phyloP scores from a whole-genome alignment of 1,284 basidiomycete genomes.

The Earliella scabrosa region DNA sequence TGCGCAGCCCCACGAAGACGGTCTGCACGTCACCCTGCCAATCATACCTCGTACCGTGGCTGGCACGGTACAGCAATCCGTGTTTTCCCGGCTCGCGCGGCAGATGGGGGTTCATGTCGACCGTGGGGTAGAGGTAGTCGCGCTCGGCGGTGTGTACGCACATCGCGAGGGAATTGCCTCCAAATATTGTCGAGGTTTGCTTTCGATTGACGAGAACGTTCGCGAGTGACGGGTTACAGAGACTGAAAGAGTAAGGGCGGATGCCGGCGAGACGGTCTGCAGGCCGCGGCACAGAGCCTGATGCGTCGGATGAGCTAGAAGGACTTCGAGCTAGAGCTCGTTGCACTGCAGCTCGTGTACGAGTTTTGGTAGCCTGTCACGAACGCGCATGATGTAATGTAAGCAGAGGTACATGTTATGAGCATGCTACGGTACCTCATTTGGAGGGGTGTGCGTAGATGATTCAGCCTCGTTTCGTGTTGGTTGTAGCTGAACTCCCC shows the following conservation, averaged over 20 bases:
- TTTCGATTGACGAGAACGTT: constrained; percentile 9
- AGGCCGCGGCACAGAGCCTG: too few relatives aligned
- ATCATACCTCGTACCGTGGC: not conserved
- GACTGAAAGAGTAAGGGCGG: not conserved
- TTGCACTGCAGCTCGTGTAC: too few relatives aligned
- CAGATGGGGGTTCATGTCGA: constrained; percentile 21
- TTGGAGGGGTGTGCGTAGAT: too few relatives aligned
- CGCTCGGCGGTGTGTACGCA: constrained; percentile 10
- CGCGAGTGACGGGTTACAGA: constrained; percentile 10
- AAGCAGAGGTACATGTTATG: too few relatives aligned
- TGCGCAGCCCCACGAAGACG: constrained; percentile 20
- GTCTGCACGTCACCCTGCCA: constrained; percentile 16
- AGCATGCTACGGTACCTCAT: too few relatives aligned
- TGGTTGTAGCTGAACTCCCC: too few relatives aligned
- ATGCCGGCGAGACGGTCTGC: not conserved
- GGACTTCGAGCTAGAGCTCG: too few relatives aligned
- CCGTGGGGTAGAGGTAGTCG: constrained; percentile 23
- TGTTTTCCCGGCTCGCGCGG: constrained; percentile 21
- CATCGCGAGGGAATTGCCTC: constrained; percentile 12
- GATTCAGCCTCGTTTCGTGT: too few relatives aligned
- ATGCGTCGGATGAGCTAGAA: too few relatives aligned
- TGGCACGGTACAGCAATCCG: constrained; percentile 23
- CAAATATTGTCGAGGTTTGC: constrained; percentile 17
- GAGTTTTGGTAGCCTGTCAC: too few relatives aligned
- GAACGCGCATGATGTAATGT: too few relatives aligned